Percentiles rank a stretch among this genome's conserved stretches.
These are phyloP conservation scores for Zizania latifolia DNA, from an alignment of 176 grass and related monocot genomes.

Conservation along the genomic window DNA sequence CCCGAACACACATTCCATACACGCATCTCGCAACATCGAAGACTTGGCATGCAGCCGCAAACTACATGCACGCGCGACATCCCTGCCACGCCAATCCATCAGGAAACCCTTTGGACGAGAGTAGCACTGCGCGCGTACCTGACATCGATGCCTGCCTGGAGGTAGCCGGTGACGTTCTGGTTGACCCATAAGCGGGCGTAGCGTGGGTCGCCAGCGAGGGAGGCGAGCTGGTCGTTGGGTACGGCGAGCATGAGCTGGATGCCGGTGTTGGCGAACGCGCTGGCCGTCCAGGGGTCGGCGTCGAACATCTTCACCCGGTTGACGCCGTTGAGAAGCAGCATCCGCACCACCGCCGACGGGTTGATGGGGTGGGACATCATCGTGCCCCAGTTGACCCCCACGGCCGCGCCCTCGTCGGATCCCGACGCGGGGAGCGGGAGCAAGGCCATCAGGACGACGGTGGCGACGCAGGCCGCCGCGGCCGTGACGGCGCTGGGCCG, in stretches of 20 bases:
- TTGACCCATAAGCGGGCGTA: conserved; percentile 59
- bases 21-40: not conserved
- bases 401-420: not conserved
- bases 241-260: conserved; percentile 71
- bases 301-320: conserved; percentile 73
- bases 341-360: conserved; percentile 44
- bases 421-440: not conserved
- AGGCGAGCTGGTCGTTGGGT: conserved; percentile 68
- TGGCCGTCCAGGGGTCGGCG: conserved; percentile 78
- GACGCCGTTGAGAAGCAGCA: conserved; percentile 62
- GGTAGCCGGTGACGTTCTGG: conserved; percentile 58
- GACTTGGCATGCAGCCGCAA: not conserved
- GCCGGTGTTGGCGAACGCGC: conserved; percentile 44
- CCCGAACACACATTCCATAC: not conserved
- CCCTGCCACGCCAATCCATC: not conserved
- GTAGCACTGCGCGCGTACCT: conserved; percentile 26
- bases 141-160: conserved; percentile 57
- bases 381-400: conserved; percentile 84
- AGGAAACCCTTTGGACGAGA: not conserved
- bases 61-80: not conserved
- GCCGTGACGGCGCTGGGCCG: not conserved
- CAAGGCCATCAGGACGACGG: not conserved
- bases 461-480: not conserved
- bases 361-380: conserved; percentile 83
- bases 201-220: conserved; percentile 32